Base-by-base conservation (phyloP, 1,139 yeast species). In the Hansenula sp. region DNA sequence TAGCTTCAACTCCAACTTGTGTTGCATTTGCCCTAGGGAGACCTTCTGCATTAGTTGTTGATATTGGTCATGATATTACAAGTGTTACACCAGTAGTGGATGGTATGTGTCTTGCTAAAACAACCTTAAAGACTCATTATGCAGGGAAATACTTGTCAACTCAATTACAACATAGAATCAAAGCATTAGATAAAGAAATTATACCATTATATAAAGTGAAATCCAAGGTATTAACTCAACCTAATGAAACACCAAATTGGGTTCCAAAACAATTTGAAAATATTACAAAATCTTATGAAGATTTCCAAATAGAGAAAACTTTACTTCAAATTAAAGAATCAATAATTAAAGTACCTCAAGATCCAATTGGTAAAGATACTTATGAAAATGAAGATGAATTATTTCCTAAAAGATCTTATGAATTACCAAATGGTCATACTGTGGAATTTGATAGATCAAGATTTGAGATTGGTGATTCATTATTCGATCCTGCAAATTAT, bases 1-100 rank as follows among this genome's bases (percentile, higher is more conserved):
- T 88, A 31, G 92, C 90, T 25, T 85, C 90, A 46, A 73, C 82
- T 3, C 95, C 97, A 16, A 87, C 95, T 0, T 87, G 96, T 64
- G 81, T 88, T 1, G 82, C 96, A 7, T 92, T 92, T 65, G 95
- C 96, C 19, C 85, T 87, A 52, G 97, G 97, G 4, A 77, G 96
- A 59, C 92, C 96, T 33, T 88, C 86, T 51, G 95, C 97, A 56
- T 68, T 92, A 40, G 94, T 94, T 27, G 95, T 94, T 32, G 97
- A 94, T 61, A 66, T 90, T 33, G 98, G 99, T 3, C 95, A 89
- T 55, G 90, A 85, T 51, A 68, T 84, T 2, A 73, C 82, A 14
- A 79, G 92, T 41, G 95, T 85, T 2, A 85, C 96, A 1, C 97
- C 99, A 0, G 94, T 92, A 3, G 77, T 90, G 40, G 99, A 92